Conservation (phyloP, 768 basidiomycete genomes). For the Termitomyces sp. region DNA sequence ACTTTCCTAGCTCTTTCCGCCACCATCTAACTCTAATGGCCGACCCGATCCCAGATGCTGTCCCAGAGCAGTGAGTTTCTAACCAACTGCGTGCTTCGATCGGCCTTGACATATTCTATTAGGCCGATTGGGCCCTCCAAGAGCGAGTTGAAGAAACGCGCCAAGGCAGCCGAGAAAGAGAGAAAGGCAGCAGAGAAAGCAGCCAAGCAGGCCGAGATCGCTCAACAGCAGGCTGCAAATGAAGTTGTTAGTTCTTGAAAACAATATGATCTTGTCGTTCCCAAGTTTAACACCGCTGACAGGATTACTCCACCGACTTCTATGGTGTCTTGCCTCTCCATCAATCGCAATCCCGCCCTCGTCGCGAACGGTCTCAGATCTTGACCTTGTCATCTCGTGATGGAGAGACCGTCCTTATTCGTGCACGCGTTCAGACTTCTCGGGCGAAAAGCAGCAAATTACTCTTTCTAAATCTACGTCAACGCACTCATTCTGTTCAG, state of each 20-base stretch:
- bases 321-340: slow-evolving; percentile 90
- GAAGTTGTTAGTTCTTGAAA: slow-evolving; percentile 50
- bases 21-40: slow-evolving; percentile 9
- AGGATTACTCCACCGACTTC: slow-evolving; percentile 77
- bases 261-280: neutral
- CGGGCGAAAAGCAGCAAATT: slow-evolving; percentile 94
- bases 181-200: slow-evolving; percentile 85
- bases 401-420: slow-evolving; percentile 75
- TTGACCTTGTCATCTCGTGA: slow-evolving; percentile 58
- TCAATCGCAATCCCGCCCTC: slow-evolving; percentile 80
- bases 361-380: slow-evolving; percentile 61
- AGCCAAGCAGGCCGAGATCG: slow-evolving; percentile 73
- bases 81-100: neutral
- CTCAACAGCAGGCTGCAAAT: slow-evolving; percentile 58
- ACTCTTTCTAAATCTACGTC: slow-evolving; percentile 90
- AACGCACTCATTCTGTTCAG: slow-evolving; percentile 84
- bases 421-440: slow-evolving; percentile 88
- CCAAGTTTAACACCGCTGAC: neutral
- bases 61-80: slow-evolving; percentile 9
- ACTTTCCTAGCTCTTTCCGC: neutral
- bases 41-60: neutral
- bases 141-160: slow-evolving; percentile 86
- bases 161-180: slow-evolving; percentile 88
- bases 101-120: neutral
- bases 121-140: slow-evolving; percentile 62